Evolutionary conservation across 2,329 filamentous ascomycete species (phyloP).

Genomic region (Sclerotinia subarctica): DNA sequence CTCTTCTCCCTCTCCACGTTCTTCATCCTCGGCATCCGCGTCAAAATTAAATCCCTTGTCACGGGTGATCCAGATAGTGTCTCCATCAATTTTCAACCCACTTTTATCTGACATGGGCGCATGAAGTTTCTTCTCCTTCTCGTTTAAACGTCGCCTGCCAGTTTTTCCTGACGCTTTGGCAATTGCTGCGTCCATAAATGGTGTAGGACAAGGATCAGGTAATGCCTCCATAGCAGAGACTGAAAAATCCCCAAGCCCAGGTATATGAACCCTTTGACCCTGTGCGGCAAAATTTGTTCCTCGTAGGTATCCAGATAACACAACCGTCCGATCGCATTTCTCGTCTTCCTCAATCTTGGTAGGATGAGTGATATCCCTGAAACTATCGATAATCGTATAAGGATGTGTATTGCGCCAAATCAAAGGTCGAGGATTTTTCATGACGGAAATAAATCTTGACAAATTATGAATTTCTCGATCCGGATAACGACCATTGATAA

Average conservation of each 20-base stretch:
- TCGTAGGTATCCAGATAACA: constrained; percentile 87
- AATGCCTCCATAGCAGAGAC: constrained; percentile 81
- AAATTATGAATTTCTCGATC: constrained; percentile 96
- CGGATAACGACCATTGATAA: constrained; percentile 94
- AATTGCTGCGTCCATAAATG: constrained; percentile 80
- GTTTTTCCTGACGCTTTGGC: constrained; percentile 83
- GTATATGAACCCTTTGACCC: constrained; percentile 84
- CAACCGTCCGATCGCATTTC: constrained; percentile 87
- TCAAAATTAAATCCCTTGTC: constrained; percentile 75
- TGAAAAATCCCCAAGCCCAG: constrained; percentile 85
- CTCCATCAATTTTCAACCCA: constrained; percentile 92
- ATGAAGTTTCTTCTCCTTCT: constrained; percentile 95
- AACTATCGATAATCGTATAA: constrained; percentile 89
- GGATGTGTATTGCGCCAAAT: constrained; percentile 96
- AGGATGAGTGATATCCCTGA: constrained; percentile 91
- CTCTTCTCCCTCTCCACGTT: constrained; percentile 91
- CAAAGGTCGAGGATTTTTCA: constrained; percentile 98
- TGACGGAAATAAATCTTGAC: constrained; percentile 91
- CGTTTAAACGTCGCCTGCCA: constrained; percentile 75
- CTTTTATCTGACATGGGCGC: constrained; percentile 98
- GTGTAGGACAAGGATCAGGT: constrained; percentile 93
- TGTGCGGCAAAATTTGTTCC: constrained; percentile 90
- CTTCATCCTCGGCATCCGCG: constrained; percentile 58
- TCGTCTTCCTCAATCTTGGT: constrained; percentile 83
- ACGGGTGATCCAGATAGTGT: constrained; percentile 84